Evolutionary conservation across 2,329 filamentous ascomycete genomes (phyloP).

Genomic region (Biscogniauxia sp.): DNA sequence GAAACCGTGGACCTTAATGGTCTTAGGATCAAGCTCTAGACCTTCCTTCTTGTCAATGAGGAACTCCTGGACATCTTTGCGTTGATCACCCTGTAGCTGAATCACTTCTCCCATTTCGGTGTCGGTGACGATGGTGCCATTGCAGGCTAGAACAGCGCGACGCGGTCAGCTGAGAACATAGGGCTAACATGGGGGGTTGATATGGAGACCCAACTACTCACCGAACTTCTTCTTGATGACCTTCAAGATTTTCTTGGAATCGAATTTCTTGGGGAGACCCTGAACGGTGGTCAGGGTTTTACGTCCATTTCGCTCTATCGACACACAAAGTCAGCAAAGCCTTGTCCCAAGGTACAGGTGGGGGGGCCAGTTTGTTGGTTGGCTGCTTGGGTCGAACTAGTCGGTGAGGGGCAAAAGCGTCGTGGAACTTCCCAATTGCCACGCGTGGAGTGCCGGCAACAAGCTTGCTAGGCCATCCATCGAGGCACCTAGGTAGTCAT

Average conservation of each 20-base stretch:
- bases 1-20: conserved; percentile 81
- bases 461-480: not conserved
- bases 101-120: conserved; percentile 98
- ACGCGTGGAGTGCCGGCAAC: not conserved
- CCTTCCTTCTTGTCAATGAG: conserved; percentile 94
- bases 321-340: conserved; percentile 37
- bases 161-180: conserved; percentile 10
- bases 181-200: not conserved
- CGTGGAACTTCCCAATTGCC: conserved; percentile 1
- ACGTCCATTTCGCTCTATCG: conserved; percentile 97
- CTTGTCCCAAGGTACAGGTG: conserved; percentile 2
- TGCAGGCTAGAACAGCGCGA: conserved; percentile 68
- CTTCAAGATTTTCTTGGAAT: conserved; percentile 99
- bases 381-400: not conserved
- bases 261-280: conserved; percentile 97
- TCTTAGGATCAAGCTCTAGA: conserved; percentile 90
- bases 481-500: not conserved
- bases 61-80: conserved; percentile 98
- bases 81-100: conserved; percentile 98
- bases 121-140: conserved; percentile 98
- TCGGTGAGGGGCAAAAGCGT: conserved; percentile 1
- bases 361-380: not conserved
- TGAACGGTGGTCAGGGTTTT: conserved; percentile 99
- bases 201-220: conserved; percentile 41
- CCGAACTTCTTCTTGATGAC: conserved; percentile 99